Evolutionary conservation across 441 rosid species (phyloP).

Genomic region (Erysimum cheiri): DNA sequence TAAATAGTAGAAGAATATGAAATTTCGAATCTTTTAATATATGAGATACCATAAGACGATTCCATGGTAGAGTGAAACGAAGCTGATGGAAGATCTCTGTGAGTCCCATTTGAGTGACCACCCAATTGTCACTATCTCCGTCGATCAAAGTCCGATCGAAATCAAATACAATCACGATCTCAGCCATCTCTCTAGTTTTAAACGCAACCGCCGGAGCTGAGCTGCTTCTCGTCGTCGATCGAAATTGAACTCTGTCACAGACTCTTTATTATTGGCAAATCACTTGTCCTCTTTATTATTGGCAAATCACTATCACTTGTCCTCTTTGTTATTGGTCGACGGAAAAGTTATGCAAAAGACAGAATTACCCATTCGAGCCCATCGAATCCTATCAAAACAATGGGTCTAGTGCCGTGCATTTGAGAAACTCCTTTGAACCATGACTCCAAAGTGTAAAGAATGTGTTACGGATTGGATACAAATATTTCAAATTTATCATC

Average conservation of each 20-base stretch:
- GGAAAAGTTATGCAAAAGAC: not conserved
- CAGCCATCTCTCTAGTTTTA: conserved; percentile 44
- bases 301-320: not conserved
- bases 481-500: no score
- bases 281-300: not conserved
- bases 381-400: not conserved
- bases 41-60: conserved; percentile 70
- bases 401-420: not conserved
- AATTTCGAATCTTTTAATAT: not conserved
- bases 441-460: no score
- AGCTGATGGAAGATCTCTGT: conserved; percentile 68
- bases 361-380: not conserved
- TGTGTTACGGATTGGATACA: no score
- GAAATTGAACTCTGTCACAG: conserved; percentile 14
- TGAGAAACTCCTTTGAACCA: no score
- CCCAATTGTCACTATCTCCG: conserved; percentile 84
- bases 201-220: conserved; percentile 14
- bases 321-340: not conserved
- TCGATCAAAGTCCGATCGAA: conserved; percentile 88
- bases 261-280: no score
- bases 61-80: conserved; percentile 78
- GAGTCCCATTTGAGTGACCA: conserved; percentile 83
- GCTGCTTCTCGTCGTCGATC: no score
- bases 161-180: conserved; percentile 67
- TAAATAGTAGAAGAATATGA: not conserved